phyloP scores from a whole-genome alignment of 768 basidiomycete genomes.

The Trametes cingulata region DNA sequence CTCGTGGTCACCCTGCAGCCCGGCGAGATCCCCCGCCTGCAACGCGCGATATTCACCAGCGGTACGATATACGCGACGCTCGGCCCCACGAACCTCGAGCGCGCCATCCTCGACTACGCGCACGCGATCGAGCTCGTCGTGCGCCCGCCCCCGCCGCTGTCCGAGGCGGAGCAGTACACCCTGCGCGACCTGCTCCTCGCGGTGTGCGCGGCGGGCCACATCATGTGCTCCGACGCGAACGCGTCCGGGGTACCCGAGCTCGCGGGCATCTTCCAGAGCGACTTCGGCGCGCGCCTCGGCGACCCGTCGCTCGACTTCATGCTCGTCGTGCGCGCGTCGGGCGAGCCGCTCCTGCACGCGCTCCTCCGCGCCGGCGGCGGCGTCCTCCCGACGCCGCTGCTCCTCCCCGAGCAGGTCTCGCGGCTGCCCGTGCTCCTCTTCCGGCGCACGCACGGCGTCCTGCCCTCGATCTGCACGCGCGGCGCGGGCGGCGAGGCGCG shows the following conservation, averaged over 20 bases:
- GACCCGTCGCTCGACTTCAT: conserved; percentile 40
- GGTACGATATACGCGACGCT: conserved; percentile 39
- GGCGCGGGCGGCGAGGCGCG: conserved; percentile 2
- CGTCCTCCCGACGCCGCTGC: conserved; percentile 42
- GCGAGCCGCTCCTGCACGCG: conserved; percentile 35
- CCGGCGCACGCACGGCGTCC: conserved; percentile 33
- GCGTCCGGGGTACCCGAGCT: conserved; percentile 26
- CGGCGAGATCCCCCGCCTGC: conserved; percentile 42
- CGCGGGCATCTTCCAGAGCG: conserved; percentile 25
- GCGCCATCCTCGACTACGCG: conserved; percentile 40
- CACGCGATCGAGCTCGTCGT: conserved; percentile 45
- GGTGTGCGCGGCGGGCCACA: conserved; percentile 37
- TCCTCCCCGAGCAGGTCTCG: conserved; percentile 42
- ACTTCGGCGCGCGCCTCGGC: conserved; percentile 27
- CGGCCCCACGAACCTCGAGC: conserved; percentile 30
- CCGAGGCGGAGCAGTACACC: conserved; percentile 28
- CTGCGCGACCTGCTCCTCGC: conserved; percentile 43
- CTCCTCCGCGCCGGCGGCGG: conserved; percentile 39
- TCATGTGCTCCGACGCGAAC: conserved; percentile 27
- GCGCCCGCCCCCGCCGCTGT: conserved; percentile 30
- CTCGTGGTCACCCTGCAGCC: conserved; percentile 29
- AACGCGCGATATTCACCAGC: conserved; percentile 45
- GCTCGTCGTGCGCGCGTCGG: conserved; percentile 36
- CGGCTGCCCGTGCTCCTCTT: conserved; percentile 41
- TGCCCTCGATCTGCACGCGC: conserved; percentile 36